These are phyloP conservation scores for Leccinum pachyderme DNA, from an alignment of 1,284 basidiomycete species.

Conservation along the genomic window DNA sequence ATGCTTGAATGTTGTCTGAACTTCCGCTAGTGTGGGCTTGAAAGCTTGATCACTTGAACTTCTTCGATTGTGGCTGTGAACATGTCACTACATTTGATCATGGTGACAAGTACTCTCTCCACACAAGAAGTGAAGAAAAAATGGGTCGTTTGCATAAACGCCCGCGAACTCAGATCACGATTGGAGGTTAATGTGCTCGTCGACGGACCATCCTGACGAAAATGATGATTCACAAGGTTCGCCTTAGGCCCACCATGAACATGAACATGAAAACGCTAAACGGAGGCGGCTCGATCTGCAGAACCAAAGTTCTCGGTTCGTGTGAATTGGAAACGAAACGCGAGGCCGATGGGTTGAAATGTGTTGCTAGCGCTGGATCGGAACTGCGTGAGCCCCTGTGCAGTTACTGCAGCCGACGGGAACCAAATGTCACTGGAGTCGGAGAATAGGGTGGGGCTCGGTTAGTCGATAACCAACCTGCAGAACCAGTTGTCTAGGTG, in stretches of 20 bases:
- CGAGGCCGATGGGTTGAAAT: constrained; percentile 52
- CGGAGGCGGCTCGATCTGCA: constrained; percentile 42
- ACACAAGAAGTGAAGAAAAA: no score
- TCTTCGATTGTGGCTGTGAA: no score
- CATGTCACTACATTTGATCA: no score
- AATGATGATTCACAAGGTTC: constrained; percentile 9
- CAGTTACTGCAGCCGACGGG: constrained; percentile 44
- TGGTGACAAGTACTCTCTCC: no score
- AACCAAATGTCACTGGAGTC: constrained; percentile 45
- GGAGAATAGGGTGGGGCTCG: background rate
- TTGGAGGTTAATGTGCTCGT: no score
- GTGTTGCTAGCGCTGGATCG: constrained; percentile 40
- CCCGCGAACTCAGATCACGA: no score
- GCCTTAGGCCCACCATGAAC: constrained; percentile 54
- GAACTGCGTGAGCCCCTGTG: constrained; percentile 35
- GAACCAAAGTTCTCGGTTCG: constrained; percentile 57
- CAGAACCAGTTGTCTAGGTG: constrained; percentile 63
- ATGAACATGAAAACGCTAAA: constrained; percentile 58
- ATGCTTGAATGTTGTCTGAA: no score
- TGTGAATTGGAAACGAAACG: constrained; percentile 50
- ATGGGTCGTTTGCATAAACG: no score
- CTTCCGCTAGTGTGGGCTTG: no score
- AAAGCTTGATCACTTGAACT: no score
- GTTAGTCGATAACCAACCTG: constrained; percentile 24
- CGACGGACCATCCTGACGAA: background rate